Base-by-base conservation (phyloP, 1,284 basidiomycete genomes). In the Megacollybia platyphylla region DNA sequence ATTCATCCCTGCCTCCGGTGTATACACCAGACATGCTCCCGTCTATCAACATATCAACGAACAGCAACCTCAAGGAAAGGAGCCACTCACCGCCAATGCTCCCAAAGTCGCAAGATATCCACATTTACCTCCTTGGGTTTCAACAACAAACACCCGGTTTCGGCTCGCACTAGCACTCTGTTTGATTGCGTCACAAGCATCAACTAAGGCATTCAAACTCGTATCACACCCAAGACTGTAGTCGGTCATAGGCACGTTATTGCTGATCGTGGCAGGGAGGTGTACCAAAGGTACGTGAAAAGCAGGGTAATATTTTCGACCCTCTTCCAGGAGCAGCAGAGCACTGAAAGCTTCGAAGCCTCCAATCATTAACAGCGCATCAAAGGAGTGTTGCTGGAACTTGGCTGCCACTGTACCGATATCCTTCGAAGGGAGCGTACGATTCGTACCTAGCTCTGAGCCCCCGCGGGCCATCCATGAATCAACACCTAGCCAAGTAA, bases 401-500 rank as follows among this genome's bases (percentile, higher is more conserved):
- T 90, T 89, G 39, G 86, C 70, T 1, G 94, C 93, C 40, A 96
- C 71, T 3, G 76, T 79, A 1, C 90, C 90, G 38, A 97, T 73
- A 62, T 97, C 90, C 42, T 79, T 65, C 40, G 83, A 82, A 11
- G 94, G 94, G 26, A 93, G 67, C 7, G 76, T 73, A 43, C 94
- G 87, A 65, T 97, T 98, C 27, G 94, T 97, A 31, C 94, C 94
- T 15, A 98, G 80, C 61, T 99, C 96, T 34, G 92, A 97, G n/a
- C 96, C 96, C 49, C 96, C 94, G 29, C 93, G 85, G 17, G 87
- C 80, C 56, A 87, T 87, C 96, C 94, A 98, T 44, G 82, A 83
- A 61, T 99, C 96, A 40, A 98, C 96, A 20, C 89, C 86, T 18
- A 98, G 78, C 96, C 94, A 98, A n/a, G 85, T 80, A 18, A 94